Evolutionary conservation across 768 basidiomycete species (phyloP).

Genomic region (Tylopilus cervinicoccineus): DNA sequence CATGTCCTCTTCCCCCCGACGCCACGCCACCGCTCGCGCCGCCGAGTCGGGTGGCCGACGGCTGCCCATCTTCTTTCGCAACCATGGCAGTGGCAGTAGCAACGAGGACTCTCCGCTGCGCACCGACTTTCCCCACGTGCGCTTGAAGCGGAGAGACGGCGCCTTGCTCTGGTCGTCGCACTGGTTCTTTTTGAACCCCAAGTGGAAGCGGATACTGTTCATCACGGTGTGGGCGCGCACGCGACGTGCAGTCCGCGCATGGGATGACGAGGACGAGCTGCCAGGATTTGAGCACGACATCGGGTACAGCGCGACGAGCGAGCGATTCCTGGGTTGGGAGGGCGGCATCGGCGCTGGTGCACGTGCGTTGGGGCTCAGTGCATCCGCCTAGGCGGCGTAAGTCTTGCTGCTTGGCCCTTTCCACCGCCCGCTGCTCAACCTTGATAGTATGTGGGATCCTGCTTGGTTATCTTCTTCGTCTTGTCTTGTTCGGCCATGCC

Average conservation of each 20-base stretch:
- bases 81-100: slow-evolving; percentile 34
- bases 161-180: slow-evolving; percentile 93
- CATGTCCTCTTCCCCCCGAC: slow-evolving; percentile 30
- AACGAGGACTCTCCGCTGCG: slow-evolving; percentile 29
- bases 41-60: slow-evolving; percentile 3
- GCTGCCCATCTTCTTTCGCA: slow-evolving; percentile 20
- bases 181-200: slow-evolving; percentile 95
- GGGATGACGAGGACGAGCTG: slow-evolving; percentile 44
- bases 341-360: slow-evolving; percentile 79
- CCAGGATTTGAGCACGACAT: slow-evolving; percentile 35
- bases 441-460: slow-evolving; percentile 1
- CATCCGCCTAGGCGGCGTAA: slow-evolving; percentile 29
- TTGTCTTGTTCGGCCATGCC: not conserved
- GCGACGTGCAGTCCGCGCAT: slow-evolving; percentile 50
- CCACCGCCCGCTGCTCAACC: slow-evolving; percentile 18
- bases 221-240: slow-evolving; percentile 89
- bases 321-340: slow-evolving; percentile 79
- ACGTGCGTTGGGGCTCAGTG: slow-evolving; percentile 65
- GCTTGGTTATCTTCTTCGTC: not conserved
- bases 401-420: slow-evolving; percentile 11
- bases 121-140: slow-evolving; percentile 43
- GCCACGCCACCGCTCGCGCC: slow-evolving; percentile 11
- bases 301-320: slow-evolving; percentile 35
- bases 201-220: slow-evolving; percentile 88
- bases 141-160: slow-evolving; percentile 56